phyloP scores from a whole-genome alignment of 768 basidiomycete genomes.

The Erythrobasidium yunnanense region DNA sequence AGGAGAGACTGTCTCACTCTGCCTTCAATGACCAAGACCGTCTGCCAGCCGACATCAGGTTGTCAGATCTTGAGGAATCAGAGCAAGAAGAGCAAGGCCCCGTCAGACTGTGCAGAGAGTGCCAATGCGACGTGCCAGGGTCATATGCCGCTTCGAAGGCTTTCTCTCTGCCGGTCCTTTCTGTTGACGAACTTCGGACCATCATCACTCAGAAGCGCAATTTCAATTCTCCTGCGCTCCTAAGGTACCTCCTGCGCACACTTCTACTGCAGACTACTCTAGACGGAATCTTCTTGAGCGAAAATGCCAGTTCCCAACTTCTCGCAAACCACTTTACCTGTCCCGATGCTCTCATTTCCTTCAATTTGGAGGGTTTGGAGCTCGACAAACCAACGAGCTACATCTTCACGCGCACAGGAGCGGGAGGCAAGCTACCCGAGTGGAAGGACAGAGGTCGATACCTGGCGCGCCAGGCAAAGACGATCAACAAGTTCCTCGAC shows the following conservation, averaged over 20 bases:
- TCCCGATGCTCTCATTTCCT: constrained; percentile 23
- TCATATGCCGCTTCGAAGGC: neutral
- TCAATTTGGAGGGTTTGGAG: constrained; percentile 4
- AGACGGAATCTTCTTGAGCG: constrained; percentile 13
- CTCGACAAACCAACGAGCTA: constrained; percentile 21
- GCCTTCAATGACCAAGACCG: no score
- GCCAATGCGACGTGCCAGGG: neutral
- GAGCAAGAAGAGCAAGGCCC: no score
- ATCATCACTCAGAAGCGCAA: neutral
- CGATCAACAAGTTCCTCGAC: constrained; percentile 1
- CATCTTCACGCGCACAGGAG: constrained; percentile 15
- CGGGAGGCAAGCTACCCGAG: constrained; percentile 14
- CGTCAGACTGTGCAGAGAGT: no score
- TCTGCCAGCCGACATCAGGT: no score
- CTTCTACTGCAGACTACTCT: neutral
- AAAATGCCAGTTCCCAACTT: constrained; percentile 2
- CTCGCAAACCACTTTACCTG: constrained; percentile 19
- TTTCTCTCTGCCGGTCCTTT: neutral
- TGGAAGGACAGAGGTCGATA: constrained; percentile 11
- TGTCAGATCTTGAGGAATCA: no score
- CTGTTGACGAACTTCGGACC: neutral
- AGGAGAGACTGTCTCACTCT: no score
- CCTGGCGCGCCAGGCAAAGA: constrained; percentile 9
- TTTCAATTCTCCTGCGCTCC: neutral
- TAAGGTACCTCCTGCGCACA: constrained; percentile 14